Evolutionary conservation across 1,284 basidiomycete genomes (phyloP).

Genomic region (Pseudozyma sp.): DNA sequence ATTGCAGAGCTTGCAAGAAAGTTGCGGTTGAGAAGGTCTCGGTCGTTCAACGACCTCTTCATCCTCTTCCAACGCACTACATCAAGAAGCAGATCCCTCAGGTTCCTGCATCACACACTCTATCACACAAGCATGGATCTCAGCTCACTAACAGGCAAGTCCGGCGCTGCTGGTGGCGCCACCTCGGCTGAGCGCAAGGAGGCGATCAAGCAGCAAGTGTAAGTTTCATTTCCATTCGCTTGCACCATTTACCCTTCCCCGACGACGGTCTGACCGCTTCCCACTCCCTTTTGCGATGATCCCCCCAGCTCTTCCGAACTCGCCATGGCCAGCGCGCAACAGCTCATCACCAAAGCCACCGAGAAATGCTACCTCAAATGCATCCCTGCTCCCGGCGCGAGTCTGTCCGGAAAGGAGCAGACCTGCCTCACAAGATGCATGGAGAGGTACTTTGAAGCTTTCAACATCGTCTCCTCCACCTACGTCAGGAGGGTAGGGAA

Average conservation of each 20-base stretch:
- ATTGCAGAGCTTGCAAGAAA: constrained; percentile 1
- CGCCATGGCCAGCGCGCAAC: constrained; percentile 65
- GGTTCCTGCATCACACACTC: background rate
- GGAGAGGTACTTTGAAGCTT: constrained; percentile 67
- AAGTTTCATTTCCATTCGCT: constrained; percentile 5
- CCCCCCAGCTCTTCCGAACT: constrained; percentile 41
- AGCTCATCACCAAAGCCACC: constrained; percentile 66
- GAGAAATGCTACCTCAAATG: constrained; percentile 67
- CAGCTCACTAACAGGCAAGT: constrained; percentile 47
- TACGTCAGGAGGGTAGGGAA: constrained; percentile 59
- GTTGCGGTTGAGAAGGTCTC: constrained; percentile 3
- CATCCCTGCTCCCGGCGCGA: constrained; percentile 55
- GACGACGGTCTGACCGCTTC: background rate
- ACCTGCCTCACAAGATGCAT: constrained; percentile 65
- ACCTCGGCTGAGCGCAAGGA: constrained; percentile 63
- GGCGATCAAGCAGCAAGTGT: constrained; percentile 65
- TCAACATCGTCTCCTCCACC: constrained; percentile 62
- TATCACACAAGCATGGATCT: constrained; percentile 50
- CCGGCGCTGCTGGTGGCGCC: constrained; percentile 12
- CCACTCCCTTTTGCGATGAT: background rate
- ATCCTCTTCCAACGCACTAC: background rate
- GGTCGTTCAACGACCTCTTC: background rate
- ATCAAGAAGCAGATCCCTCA: background rate
- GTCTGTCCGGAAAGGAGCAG: constrained; percentile 63
- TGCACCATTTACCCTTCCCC: too few species aligned